Conservation (phyloP, 2,329 filamentous ascomycete species). For the Sclerotinia sclerotiorum region DNA sequence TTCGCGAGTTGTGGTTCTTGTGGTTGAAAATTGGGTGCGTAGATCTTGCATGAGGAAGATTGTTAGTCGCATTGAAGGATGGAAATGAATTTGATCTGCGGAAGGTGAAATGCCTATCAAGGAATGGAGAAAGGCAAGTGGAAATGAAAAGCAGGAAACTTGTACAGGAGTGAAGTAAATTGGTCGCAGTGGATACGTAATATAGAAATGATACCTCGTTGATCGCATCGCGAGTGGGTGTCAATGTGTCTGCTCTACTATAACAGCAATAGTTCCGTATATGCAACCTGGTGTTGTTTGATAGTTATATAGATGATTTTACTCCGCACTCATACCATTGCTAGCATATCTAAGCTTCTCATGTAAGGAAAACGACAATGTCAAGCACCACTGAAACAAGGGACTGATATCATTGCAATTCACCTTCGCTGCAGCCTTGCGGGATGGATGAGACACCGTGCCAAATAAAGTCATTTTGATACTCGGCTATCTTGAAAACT, state of each 20-base stretch:
- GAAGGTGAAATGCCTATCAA: neutral
- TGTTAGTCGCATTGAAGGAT: constrained; percentile 5
- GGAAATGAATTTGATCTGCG: constrained; percentile 3
- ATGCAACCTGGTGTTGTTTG: neutral
- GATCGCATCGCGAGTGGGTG: neutral
- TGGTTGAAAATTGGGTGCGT: constrained; percentile 4
- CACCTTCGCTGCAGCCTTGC: neutral
- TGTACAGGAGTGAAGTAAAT: constrained; percentile 18
- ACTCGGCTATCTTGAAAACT: neutral
- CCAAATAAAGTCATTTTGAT: neutral
- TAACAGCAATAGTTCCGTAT: neutral
- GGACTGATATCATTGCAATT: neutral
- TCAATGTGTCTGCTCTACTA: neutral
- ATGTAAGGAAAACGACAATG: neutral
- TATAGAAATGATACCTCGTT: constrained; percentile 21
- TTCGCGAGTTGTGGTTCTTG: constrained; percentile 4
- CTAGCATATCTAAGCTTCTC: neutral
- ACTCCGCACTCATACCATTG: neutral
- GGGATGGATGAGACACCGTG: neutral
- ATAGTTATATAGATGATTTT: neutral
- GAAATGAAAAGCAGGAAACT: neutral
- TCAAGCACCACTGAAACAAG: neutral
- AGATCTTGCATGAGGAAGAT: constrained; percentile 4
- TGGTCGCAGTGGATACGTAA: constrained; percentile 14
- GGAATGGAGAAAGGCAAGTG: neutral